Percentiles rank a stretch among this genome's conserved stretches.
Evolutionary conservation across 768 basidiomycete genomes (phyloP).

Genomic region (Tylopilus rubrobrunneus): DNA sequence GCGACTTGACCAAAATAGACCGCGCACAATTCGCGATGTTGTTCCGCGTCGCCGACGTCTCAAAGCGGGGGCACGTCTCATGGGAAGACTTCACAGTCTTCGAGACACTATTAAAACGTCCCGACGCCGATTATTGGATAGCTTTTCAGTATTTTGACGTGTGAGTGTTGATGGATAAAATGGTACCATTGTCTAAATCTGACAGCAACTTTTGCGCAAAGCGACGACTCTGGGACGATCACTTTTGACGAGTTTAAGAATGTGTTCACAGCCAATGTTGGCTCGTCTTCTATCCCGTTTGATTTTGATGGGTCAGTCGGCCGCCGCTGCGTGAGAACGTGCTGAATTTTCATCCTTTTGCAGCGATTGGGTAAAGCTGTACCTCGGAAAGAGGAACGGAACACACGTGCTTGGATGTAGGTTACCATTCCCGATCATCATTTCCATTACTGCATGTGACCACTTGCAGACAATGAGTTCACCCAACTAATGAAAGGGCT

Average conservation of each 20-base stretch:
- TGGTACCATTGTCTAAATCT: background rate
- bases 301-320: slow-evolving; percentile 80
- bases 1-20: slow-evolving; percentile 81
- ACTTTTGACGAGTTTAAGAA: slow-evolving; percentile 93
- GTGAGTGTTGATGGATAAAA: slow-evolving; percentile 45
- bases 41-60: slow-evolving; percentile 83
- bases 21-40: slow-evolving; percentile 86
- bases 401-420: slow-evolving; percentile 88
- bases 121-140: slow-evolving; percentile 96
- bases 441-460: slow-evolving; percentile 6
- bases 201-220: slow-evolving; percentile 30
- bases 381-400: slow-evolving; percentile 90
- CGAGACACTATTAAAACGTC: slow-evolving; percentile 86
- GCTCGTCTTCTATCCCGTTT: slow-evolving; percentile 82
- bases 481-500: slow-evolving; percentile 98
- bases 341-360: slow-evolving; percentile 4
- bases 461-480: slow-evolving; percentile 80
- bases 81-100: slow-evolving; percentile 98
- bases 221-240: slow-evolving; percentile 89
- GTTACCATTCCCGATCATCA: slow-evolving; percentile 25
- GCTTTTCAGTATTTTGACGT: slow-evolving; percentile 96
- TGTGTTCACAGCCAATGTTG: slow-evolving; percentile 80
- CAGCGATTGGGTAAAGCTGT: slow-evolving; percentile 94
- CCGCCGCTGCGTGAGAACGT: background rate
- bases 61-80: slow-evolving; percentile 70